These are phyloP conservation scores for Moringa oleifera DNA, from an alignment of 345 rosid genomes.

Conservation along the genomic window DNA sequence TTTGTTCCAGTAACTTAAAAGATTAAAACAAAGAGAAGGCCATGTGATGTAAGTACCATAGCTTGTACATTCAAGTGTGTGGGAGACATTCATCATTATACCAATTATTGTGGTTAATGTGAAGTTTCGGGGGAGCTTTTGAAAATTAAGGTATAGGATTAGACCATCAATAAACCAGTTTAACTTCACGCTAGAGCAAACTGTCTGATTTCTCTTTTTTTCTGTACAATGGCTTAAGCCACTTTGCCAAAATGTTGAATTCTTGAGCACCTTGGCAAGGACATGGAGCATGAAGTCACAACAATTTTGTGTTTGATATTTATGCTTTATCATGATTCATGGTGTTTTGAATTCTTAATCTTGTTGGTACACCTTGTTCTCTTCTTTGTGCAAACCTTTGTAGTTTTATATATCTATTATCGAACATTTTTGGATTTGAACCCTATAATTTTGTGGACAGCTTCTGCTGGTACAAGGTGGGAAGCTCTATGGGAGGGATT, in stretches of 20 bases:
- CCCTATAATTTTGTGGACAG: constrained; percentile 35
- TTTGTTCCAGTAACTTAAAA: too few species aligned
- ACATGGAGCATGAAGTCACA: too few species aligned
- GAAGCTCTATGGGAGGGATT: constrained; percentile 84
- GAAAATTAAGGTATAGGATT: neutral
- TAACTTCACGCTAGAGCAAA: too few species aligned
- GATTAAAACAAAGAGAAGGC: too few species aligned
- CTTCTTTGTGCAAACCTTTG: constrained; percentile 3
- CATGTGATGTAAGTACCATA: too few species aligned
- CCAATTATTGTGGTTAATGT: neutral
- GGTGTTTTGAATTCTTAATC: neutral
- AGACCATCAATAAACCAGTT: neutral
- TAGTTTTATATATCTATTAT: neutral
- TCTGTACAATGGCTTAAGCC: too few species aligned
- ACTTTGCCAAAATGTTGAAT: too few species aligned
- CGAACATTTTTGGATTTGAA: constrained; percentile 1
- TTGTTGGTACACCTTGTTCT: neutral
- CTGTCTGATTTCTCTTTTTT: too few species aligned
- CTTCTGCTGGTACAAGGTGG: constrained; percentile 94
- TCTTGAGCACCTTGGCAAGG: neutral
- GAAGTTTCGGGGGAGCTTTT: neutral
- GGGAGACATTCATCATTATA: neutral
- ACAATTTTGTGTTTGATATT: neutral
- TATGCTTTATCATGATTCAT: neutral
- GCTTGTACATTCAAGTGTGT: too few species aligned